Percentiles rank a stretch among this genome's conserved stretches.
Conservation (phyloP, 768 basidiomycete species). For the Tylopilus subfusipes region DNA sequence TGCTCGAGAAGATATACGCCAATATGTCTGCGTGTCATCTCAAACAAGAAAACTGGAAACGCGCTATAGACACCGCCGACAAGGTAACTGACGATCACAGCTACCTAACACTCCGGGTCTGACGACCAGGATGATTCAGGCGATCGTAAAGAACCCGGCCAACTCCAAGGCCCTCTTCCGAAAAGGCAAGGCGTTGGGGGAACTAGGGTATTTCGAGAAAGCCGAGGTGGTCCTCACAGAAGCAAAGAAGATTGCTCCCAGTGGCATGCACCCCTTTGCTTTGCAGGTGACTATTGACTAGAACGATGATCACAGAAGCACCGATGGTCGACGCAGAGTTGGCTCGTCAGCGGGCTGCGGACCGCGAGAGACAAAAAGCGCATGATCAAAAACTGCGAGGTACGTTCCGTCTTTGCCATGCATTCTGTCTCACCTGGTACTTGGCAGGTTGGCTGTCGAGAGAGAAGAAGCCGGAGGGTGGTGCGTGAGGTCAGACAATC, state of each 20-base stretch:
- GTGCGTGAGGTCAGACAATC: slow-evolving; percentile 1
- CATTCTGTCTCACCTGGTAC: slow-evolving; percentile 2
- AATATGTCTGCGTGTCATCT: slow-evolving; percentile 85
- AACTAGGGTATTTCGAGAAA: slow-evolving; percentile 73
- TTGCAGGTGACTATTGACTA: background rate
- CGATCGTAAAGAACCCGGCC: slow-evolving; percentile 66
- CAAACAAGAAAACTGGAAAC: slow-evolving; percentile 76
- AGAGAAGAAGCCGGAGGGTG: slow-evolving; percentile 25
- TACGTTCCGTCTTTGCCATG: slow-evolving; percentile 19
- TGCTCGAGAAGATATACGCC: slow-evolving; percentile 78
- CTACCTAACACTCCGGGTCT: background rate
- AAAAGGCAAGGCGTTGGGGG: slow-evolving; percentile 75
- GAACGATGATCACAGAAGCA: slow-evolving; percentile 42
- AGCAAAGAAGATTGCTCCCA: slow-evolving; percentile 57
- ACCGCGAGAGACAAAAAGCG: slow-evolving; percentile 62
- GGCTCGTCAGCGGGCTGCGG: slow-evolving; percentile 52
- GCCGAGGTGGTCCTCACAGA: slow-evolving; percentile 64
- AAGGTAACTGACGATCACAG: slow-evolving; percentile 47
- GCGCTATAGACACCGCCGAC: slow-evolving; percentile 76
- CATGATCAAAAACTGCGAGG: slow-evolving; percentile 76
- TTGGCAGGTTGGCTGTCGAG: slow-evolving; percentile 32
- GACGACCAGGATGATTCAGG: slow-evolving; percentile 39
- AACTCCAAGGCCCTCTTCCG: slow-evolving; percentile 80
- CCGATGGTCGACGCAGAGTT: slow-evolving; percentile 63
- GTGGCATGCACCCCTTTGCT: slow-evolving; percentile 39